Conservation (phyloP, 164 flowering plant species). For the Echeveria elegans region DNA sequence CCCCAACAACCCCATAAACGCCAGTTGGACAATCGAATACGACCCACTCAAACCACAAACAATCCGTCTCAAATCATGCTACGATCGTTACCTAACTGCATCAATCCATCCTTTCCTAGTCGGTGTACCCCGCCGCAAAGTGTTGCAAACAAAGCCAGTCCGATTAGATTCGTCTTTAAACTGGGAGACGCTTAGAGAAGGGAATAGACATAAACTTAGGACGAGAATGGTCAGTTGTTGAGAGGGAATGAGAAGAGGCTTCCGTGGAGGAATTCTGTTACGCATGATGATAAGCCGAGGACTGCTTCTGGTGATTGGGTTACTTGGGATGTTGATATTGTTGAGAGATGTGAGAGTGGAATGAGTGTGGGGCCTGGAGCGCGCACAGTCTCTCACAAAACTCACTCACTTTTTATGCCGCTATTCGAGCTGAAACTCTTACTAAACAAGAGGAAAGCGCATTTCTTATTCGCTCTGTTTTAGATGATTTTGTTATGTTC, state of each 20-base stretch:
- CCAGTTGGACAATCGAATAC: constrained; percentile 70
- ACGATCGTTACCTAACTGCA: constrained; percentile 71
- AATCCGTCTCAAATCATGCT: constrained; percentile 69
- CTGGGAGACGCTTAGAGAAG: constrained; percentile 82
- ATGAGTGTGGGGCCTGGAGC: no score
- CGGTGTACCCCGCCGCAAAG: constrained; percentile 76
- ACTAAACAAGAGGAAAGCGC: neutral
- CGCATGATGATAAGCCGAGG: constrained; percentile 72
- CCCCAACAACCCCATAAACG: constrained; percentile 46
- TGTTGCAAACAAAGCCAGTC: constrained; percentile 45
- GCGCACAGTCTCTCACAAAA: no score
- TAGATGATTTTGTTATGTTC: neutral
- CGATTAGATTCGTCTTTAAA: constrained; percentile 61
- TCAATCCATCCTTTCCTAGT: constrained; percentile 54
- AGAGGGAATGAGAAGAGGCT: constrained; percentile 80
- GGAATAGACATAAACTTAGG: constrained; percentile 42
- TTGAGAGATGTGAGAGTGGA: constrained; percentile 41
- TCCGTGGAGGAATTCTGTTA: constrained; percentile 80
- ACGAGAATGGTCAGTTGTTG: constrained; percentile 61
- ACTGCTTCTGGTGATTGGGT: constrained; percentile 71
- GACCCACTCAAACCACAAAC: constrained; percentile 18
- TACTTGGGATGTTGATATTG: constrained; percentile 65
- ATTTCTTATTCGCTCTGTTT: no score
- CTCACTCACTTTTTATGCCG: neutral
- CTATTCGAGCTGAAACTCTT: neutral